Percentiles rank a stretch among this genome's conserved stretches.
Conservation (phyloP, 2,329 filamentous ascomycete species). For the Drechmeria coniospora region DNA sequence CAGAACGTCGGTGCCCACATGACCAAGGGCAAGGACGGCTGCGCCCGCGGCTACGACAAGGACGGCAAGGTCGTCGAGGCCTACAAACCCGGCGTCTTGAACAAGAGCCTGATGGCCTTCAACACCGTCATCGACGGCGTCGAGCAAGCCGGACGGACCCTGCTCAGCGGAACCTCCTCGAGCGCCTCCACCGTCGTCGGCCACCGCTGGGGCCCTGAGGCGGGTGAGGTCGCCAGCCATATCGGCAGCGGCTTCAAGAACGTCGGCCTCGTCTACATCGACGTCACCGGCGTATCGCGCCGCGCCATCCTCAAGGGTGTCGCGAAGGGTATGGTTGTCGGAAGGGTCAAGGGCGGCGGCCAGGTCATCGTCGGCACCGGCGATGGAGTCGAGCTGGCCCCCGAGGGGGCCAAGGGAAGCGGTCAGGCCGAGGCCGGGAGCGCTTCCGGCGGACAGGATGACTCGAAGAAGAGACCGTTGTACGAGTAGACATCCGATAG, state of each 20-base stretch:
- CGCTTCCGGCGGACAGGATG: constrained; percentile 13
- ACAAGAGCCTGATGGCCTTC: constrained; percentile 94
- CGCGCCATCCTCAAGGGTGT: constrained; percentile 86
- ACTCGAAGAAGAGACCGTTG: constrained; percentile 19
- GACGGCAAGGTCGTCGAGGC: constrained; percentile 47
- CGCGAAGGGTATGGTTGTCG: constrained; percentile 90
- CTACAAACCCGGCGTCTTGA: constrained; percentile 84
- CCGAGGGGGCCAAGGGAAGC: constrained; percentile 10
- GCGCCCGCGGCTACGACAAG: constrained; percentile 46
- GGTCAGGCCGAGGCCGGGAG: constrained; percentile 9
- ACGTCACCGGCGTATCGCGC: constrained; percentile 82
- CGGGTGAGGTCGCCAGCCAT: constrained; percentile 58
- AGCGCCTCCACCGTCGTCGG: constrained; percentile 77
- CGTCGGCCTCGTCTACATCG: constrained; percentile 92
- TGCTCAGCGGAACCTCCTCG: constrained; percentile 57
- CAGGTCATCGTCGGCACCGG: constrained; percentile 60
- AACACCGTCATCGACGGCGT: constrained; percentile 88
- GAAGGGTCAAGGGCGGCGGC: constrained; percentile 58
- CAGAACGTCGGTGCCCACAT: constrained; percentile 76
- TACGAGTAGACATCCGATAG: too few species aligned
- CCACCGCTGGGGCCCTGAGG: constrained; percentile 81
- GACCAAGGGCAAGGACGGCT: constrained; percentile 36
- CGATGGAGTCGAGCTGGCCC: constrained; percentile 17
- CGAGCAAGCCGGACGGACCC: constrained; percentile 66
- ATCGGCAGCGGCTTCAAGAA: constrained; percentile 86